A percentile compares a stretch with the other conserved stretches of the same genome.
Evolutionary conservation across 352 stramenopile genomes (phyloP).

Genomic region (Pythium grandisporangium): DNA sequence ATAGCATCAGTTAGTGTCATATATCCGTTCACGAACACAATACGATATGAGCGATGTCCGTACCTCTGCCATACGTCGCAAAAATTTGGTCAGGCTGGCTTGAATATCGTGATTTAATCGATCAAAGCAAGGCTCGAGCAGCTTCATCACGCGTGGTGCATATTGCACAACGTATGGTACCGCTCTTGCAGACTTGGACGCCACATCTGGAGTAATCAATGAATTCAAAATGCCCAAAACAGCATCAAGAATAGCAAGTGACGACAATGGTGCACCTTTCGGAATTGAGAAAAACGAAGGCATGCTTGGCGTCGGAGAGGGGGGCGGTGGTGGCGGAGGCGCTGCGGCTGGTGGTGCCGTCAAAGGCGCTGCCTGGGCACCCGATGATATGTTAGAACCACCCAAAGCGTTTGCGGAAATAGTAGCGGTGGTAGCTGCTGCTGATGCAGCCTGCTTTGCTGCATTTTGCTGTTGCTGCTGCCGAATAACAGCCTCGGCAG

Average conservation of each 20-base stretch:
- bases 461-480: constrained; percentile 50
- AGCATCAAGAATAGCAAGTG: constrained; percentile 78
- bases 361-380: too few species aligned
- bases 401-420: neutral
- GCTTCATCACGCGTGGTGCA: constrained; percentile 83
- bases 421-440: constrained; percentile 5
- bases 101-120: constrained; percentile 77
- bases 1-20: neutral
- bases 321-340: constrained; percentile 9
- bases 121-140: constrained; percentile 85
- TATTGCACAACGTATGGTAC: constrained; percentile 85
- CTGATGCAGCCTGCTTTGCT: constrained; percentile 1
- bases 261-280: constrained; percentile 76
- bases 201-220: constrained; percentile 65
- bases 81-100: constrained; percentile 48
- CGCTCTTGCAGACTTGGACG: constrained; percentile 54
- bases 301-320: constrained; percentile 37
- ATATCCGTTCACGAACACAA: too few species aligned
- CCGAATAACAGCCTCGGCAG: constrained; percentile 73
- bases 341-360: constrained; percentile 12
- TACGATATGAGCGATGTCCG: constrained; percentile 1
- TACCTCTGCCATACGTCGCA: constrained; percentile 70
- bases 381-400: too few species aligned
- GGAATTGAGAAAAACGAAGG: constrained; percentile 72
- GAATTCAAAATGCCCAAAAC: constrained; percentile 85